Evolutionary conservation across 2,329 filamentous ascomycete species (phyloP), one percentile per base, ranked within the genome.

Genomic region (Helotiales sp.): DNA sequence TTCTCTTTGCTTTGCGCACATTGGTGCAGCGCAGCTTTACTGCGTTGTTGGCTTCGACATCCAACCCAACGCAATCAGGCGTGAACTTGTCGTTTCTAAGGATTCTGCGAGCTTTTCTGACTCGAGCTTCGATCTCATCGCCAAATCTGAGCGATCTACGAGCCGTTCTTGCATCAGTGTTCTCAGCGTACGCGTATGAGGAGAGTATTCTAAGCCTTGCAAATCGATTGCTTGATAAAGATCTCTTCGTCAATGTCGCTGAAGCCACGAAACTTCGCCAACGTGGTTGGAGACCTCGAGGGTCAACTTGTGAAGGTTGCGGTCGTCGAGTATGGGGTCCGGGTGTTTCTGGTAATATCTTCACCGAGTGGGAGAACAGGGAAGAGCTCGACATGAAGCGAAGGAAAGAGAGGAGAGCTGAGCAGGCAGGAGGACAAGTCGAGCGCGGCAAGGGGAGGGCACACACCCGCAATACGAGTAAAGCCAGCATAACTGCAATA

Each of bases 131-230:
- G 0, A 82, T 84, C 24, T 86, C 88, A 17, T 96, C 92, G 0
- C 93, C 95, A 0, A 96, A 90, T 12, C 79, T 99, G 1, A 88
- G 91, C 1, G 92, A 98, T 70, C 81, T 99, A 2, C 88, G 95
- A 44, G 84, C 84, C 6, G 93, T 98, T 0, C 82, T 99, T 1
- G 80, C 85, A 1, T 95, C 93, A 12, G 93, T 99, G 55, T 98
- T 99, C 75, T 87, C 93, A 0, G 93, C 95, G 0, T 99, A 99
- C 71, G 88, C 92, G 0, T 97, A 98, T 71, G 95, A 99, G 73
- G 90, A 93, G 71, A 93, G 90, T 0, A 90, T 99, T 15, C 81
- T 99, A 19, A 81, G 83, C 1, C 83, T 99, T 2, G 91, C 95
- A 0, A 96, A 93, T 71, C 83, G 88, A 3, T 85, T 99, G 55